These are phyloP conservation scores for Bipolaris oryzae DNA, from an alignment of 2,329 filamentous ascomycete species.

Conservation along the genomic window DNA sequence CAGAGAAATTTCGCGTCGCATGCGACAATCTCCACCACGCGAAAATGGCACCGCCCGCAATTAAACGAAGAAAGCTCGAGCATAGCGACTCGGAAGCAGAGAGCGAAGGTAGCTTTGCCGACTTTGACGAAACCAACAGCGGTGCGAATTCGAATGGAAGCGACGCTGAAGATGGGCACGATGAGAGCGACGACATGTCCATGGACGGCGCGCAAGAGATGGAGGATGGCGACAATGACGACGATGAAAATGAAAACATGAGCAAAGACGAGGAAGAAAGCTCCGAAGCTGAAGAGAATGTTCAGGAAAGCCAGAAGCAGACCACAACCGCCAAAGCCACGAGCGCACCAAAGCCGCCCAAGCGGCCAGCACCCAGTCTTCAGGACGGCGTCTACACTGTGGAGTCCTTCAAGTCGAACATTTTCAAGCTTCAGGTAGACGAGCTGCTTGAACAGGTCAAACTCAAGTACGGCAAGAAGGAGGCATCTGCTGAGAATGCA, in stretches of 20 bases:
- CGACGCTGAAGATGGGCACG: conserved; percentile 20
- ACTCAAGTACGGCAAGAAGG: conserved; percentile 63
- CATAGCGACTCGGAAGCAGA: conserved; percentile 41
- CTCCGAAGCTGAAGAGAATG: conserved; percentile 21
- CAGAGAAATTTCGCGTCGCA: conserved; percentile 26
- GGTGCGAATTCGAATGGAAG: conserved; percentile 21
- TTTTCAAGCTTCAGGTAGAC: conserved; percentile 72
- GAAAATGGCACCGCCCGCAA: conserved; percentile 45
- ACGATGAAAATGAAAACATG: conserved; percentile 19
- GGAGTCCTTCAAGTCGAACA: conserved; percentile 67
- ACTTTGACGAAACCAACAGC: conserved; percentile 26
- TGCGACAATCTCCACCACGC: conserved; percentile 16
- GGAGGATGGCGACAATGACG: conserved; percentile 16
- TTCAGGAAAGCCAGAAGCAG: conserved; percentile 16
- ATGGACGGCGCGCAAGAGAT: conserved; percentile 20
- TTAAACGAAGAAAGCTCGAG: conserved; percentile 57
- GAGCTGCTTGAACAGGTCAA: conserved; percentile 65
- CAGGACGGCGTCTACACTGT: conserved; percentile 54
- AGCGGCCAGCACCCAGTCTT: conserved; percentile 31
- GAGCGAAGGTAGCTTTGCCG: conserved; percentile 34
- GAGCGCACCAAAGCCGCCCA: conserved; percentile 24
- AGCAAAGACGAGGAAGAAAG: conserved; percentile 15
- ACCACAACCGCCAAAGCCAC: conserved; percentile 13
- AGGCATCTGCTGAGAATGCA: conserved; percentile 57
- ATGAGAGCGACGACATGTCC: conserved; percentile 17